Evolutionary conservation across 805 yeast species (phyloP).

Genomic region (Scheffersomyces amazonensis): DNA sequence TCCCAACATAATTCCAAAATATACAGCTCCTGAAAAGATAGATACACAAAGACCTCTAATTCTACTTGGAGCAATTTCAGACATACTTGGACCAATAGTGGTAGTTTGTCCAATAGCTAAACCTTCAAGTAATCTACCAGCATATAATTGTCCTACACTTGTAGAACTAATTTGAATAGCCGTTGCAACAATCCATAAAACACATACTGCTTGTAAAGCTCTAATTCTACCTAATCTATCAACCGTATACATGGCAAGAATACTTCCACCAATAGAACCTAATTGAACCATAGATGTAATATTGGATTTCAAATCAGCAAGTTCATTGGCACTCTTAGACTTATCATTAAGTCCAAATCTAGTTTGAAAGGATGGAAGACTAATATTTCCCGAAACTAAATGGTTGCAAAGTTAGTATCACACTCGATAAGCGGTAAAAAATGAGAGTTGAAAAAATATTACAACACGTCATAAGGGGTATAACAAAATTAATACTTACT

Average conservation of each 20-base stretch:
- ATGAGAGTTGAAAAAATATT: no score
- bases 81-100: constrained; percentile 49
- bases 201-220: constrained; percentile 40
- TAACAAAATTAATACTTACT: no score
- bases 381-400: constrained; percentile 37
- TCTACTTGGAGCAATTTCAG: constrained; percentile 50
- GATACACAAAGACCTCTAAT: constrained; percentile 50
- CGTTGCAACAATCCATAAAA: constrained; percentile 43
- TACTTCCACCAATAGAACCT: constrained; percentile 48
- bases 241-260: constrained; percentile 39
- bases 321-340: constrained; percentile 22
- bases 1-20: constrained; percentile 47
- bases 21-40: constrained; percentile 55
- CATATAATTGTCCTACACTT: constrained; percentile 46
- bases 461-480: no score
- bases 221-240: constrained; percentile 50
- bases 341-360: constrained; percentile 42
- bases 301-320: constrained; percentile 47
- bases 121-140: constrained; percentile 54
- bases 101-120: constrained; percentile 52
- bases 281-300: constrained; percentile 57
- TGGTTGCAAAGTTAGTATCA: no score
- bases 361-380: constrained; percentile 38
- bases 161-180: constrained; percentile 45
- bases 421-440: no score